Evolutionary conservation across 169 alveolate genomes (phyloP), one percentile per base, ranked within the genome.

Genomic region (Eimeria acervulina): DNA sequence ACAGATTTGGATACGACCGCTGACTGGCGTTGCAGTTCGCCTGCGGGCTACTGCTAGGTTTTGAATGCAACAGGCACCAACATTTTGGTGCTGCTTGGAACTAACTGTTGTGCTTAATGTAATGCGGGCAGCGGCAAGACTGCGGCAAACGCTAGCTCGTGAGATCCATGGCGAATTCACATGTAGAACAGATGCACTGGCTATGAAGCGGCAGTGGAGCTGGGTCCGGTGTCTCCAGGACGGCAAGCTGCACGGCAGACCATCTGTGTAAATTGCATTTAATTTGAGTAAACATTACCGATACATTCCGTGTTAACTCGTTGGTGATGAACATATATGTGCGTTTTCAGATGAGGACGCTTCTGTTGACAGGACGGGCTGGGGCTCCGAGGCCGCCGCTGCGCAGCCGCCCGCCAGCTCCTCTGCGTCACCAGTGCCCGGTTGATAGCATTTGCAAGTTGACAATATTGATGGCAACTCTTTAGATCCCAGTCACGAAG

Each of bases 381-480:
- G 93, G 93, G 93, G 93, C 93, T 85, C 51, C 80, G 93, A 55
- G 93, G 93, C 93, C 93, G 90, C 90, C 90, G 66, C 61, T 44
- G 90, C 90, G 23, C 90, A 81, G 90, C 90, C 85, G 90, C 90
- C 90, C 80, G 78, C 93, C 80, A 70, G 80, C 80, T 52, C 93
- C 93, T 85, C 80, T 70, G 66, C 40, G 93, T 85, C 93, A 59
- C 78, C 93, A 10, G 78, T 59, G 93, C 68, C 78, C 93, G 55
- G 40, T 33, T 55, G 78, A 19, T 38, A 33, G 38, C 93, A 38
- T 85, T 85, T 85, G 40, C 74, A 33, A 28, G 59, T 23, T 59
- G 78, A 85, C 80, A 59, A 36, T 31, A 28, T 59, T 52, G 68
- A 85, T 59, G 93, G 66, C 78, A 33, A 59, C 59, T 52, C 93